Conservation (phyloP, 768 basidiomycete species). For the Filobasidium wieringae region DNA sequence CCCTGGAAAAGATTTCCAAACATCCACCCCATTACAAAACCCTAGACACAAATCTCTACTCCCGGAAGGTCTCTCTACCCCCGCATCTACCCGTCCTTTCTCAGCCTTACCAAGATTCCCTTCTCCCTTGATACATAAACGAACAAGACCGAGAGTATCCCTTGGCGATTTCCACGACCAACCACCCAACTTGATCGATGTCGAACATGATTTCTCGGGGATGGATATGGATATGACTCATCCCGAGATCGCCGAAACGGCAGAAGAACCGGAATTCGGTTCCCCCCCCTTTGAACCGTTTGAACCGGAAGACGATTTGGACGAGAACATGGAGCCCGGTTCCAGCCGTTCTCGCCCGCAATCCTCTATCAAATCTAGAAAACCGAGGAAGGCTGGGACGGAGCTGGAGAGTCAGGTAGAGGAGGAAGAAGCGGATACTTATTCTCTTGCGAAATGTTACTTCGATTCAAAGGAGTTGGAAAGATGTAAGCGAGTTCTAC, state of each 20-base stretch:
- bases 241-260: neutral
- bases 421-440: slow-evolving; percentile 55
- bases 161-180: neutral
- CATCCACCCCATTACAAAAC: slow-evolving; percentile 1
- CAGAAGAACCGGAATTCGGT: neutral
- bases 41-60: neutral
- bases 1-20: neutral
- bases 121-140: neutral
- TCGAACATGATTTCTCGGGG: neutral
- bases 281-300: neutral
- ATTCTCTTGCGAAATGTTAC: slow-evolving; percentile 59
- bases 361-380: neutral
- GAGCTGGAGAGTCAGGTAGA: slow-evolving; percentile 37
- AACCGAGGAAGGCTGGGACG: slow-evolving; percentile 20
- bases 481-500: slow-evolving; percentile 57
- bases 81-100: too few species aligned
- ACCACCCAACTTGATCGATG: neutral
- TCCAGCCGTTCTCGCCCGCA: neutral
- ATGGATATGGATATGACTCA: neutral
- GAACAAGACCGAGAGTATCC: neutral
- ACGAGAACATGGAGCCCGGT: slow-evolving; percentile 17
- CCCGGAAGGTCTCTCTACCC: neutral
- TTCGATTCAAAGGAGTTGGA: slow-evolving; percentile 67
- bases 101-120: neutral
- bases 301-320: neutral